These are phyloP conservation scores for Cytospora piceae DNA, from an alignment of 2,329 filamentous ascomycete genomes.

Conservation along the genomic window DNA sequence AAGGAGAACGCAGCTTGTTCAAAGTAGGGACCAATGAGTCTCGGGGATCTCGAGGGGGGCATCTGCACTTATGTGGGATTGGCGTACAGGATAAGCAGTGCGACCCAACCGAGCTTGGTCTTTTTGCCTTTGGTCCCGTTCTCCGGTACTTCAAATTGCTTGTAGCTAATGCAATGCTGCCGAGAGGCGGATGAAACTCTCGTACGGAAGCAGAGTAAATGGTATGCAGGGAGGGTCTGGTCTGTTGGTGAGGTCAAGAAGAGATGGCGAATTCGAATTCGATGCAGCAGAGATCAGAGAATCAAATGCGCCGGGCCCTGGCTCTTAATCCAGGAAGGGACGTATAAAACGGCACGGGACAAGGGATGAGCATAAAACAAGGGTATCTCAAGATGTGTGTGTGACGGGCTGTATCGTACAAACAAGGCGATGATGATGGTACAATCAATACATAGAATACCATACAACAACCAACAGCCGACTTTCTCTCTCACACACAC, in stretches of 20 bases:
- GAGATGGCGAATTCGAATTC: constrained; percentile 14
- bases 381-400: not conserved
- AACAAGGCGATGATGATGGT: not conserved
- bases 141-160: not conserved
- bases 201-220: not conserved
- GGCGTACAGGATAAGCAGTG: constrained; percentile 16
- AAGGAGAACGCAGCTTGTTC: constrained; percentile 21
- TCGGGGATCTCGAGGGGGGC: constrained; percentile 19
- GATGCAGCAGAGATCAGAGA: constrained; percentile 15
- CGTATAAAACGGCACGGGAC: constrained; percentile 7
- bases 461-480: not conserved
- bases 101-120: constrained; percentile 17
- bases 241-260: constrained; percentile 1
- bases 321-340: constrained; percentile 6
- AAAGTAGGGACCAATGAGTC: constrained; percentile 22
- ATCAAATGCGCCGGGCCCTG: constrained; percentile 23
- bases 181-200: not conserved
- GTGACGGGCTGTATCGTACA: not conserved
- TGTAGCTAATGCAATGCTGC: not conserved
- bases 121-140: constrained; percentile 3
- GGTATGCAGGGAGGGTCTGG: not conserved
- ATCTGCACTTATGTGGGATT: constrained; percentile 18
- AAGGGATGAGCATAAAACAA: not conserved
- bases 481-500: not conserved
- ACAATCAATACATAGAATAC: not conserved